Conservation (phyloP, 345 rosid genomes). For the Hibiscus trionum region DNA sequence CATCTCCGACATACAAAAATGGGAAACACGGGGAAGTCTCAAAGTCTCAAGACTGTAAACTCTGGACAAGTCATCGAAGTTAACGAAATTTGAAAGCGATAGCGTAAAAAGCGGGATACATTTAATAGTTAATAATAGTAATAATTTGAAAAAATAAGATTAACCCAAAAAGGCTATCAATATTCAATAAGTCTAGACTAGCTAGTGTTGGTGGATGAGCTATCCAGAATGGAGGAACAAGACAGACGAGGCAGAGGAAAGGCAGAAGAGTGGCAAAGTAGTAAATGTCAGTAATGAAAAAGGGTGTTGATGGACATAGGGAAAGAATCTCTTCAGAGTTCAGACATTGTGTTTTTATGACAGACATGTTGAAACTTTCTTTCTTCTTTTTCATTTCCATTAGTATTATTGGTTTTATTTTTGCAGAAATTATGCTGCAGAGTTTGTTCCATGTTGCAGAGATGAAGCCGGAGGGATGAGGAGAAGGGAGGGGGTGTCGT, state of each 20-base stretch:
- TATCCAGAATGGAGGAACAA: background rate
- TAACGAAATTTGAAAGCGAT: background rate
- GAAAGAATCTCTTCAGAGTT: background rate
- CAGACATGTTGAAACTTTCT: background rate
- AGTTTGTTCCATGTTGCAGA: slow-evolving; percentile 30
- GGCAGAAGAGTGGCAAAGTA: slow-evolving; percentile 29
- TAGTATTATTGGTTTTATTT: background rate
- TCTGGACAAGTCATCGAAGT: background rate
- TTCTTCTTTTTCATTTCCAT: background rate
- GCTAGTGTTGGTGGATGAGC: background rate
- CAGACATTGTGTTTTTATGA: background rate
- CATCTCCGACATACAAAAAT: background rate
- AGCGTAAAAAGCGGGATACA: background rate
- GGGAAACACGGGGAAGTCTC: background rate
- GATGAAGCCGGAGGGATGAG: background rate
- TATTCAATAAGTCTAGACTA: background rate
- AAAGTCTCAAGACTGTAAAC: background rate
- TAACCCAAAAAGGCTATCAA: background rate
- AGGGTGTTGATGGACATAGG: slow-evolving; percentile 21
- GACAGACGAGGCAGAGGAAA: background rate
- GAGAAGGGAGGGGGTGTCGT: background rate
- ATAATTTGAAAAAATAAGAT: background rate
- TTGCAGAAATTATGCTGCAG: slow-evolving; percentile 19
- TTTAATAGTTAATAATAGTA: background rate
- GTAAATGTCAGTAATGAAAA: slow-evolving; percentile 46